Evolutionary conservation across 2,329 filamentous ascomycete genomes (phyloP).

Genomic region (Venturia oleaginea): DNA sequence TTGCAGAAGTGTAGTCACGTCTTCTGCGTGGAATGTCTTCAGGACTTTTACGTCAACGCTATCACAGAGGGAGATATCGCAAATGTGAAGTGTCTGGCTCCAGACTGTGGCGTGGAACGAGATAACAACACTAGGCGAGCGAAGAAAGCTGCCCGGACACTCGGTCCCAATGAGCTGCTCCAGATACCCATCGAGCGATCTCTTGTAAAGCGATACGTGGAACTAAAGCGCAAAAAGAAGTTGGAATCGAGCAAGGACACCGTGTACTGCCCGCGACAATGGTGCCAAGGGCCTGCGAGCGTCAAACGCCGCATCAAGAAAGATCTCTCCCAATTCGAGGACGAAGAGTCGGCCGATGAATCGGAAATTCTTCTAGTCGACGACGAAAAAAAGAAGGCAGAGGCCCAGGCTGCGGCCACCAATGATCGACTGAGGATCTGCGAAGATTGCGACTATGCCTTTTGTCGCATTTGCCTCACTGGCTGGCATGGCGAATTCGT

Average conservation of each 20-base stretch:
- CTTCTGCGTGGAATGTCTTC: conserved; percentile 80
- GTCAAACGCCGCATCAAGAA: conserved; percentile 39
- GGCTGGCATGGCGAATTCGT: conserved; percentile 91
- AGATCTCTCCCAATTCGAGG: background rate
- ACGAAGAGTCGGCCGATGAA: conserved; percentile 1
- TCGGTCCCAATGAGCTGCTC: conserved; percentile 74
- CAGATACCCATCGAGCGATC: conserved; percentile 46
- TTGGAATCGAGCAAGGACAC: conserved; percentile 88
- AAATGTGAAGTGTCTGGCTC: conserved; percentile 69
- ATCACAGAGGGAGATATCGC: conserved; percentile 78
- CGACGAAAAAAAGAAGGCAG: conserved; percentile 12
- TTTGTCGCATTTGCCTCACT: conserved; percentile 65
- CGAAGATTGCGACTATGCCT: conserved; percentile 81
- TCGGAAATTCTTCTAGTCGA: background rate
- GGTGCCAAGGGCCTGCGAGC: conserved; percentile 81
- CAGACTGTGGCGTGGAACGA: conserved; percentile 62
- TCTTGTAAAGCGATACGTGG: conserved; percentile 75
- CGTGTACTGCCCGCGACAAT: conserved; percentile 82
- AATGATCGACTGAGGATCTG: conserved; percentile 69
- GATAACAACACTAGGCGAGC: conserved; percentile 23
- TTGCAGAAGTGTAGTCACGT: conserved; percentile 82
- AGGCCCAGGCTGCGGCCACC: conserved; percentile 12
- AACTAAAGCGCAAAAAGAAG: conserved; percentile 83
- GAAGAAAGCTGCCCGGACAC: conserved; percentile 55
- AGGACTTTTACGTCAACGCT: conserved; percentile 81